phyloP scores from a whole-genome alignment of 2,329 filamentous ascomycete species.

The Diaporthe ampelina region DNA sequence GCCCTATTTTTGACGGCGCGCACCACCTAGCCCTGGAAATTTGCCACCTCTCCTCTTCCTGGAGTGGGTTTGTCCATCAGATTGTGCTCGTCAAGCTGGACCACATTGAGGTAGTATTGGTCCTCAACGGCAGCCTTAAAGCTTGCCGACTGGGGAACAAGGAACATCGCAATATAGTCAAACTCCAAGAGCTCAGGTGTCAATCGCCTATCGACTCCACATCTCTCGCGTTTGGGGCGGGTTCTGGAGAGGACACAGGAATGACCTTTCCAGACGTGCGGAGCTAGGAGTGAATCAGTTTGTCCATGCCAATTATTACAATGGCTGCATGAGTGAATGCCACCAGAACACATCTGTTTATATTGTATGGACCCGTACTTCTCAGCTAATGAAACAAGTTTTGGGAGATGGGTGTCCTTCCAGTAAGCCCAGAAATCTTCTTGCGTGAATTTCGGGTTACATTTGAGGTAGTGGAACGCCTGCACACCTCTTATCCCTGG shows the following conservation, averaged over 20 bases:
- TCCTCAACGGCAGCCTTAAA: slow-evolving; percentile 14
- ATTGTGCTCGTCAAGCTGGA: slow-evolving; percentile 17
- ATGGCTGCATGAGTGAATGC: background rate
- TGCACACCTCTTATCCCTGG: background rate
- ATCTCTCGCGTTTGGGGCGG: slow-evolving; percentile 2
- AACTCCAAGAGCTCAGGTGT: background rate
- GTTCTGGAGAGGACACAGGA: background rate
- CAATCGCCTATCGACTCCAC: background rate
- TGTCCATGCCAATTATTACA: background rate
- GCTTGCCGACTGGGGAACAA: background rate
- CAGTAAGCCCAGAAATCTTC: slow-evolving; percentile 14
- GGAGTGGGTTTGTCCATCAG: background rate
- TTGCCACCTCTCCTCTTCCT: background rate
- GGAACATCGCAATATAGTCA: slow-evolving; percentile 12
- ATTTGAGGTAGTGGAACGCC: slow-evolving; percentile 12
- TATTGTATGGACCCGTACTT: too few relatives aligned
- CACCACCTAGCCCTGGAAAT: background rate
- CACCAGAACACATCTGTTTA: background rate
- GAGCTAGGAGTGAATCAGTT: background rate
- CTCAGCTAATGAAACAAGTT: background rate
- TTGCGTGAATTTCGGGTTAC: background rate
- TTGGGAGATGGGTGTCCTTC: background rate
- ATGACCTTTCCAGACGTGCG: background rate
- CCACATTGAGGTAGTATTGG: slow-evolving; percentile 4
- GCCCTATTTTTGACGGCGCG: background rate